A percentile compares a stretch with the other conserved stretches of the same genome.
Conservation (phyloP, 148 eudicot genomes). For the Camellia sinensis region DNA sequence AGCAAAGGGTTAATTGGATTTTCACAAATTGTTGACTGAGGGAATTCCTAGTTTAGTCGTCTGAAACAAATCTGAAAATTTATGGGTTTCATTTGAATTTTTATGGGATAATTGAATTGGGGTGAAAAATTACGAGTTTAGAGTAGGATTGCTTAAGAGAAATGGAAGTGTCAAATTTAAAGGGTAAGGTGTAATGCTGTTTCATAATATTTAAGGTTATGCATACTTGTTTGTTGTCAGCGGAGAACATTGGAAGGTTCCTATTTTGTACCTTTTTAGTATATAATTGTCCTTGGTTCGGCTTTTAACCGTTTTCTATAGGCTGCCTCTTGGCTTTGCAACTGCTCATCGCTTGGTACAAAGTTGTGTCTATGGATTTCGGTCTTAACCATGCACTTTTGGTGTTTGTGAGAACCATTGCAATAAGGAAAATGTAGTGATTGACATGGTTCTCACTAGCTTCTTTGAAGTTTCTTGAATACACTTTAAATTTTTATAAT, state of each 20-base stretch:
- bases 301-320: too few relatives aligned
- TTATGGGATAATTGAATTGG: not conserved
- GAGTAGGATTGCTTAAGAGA: not conserved
- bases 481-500: too few relatives aligned
- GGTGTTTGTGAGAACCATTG: too few relatives aligned
- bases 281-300: too few relatives aligned
- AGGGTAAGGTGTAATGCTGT: not conserved
- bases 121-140: not conserved
- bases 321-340: too few relatives aligned
- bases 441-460: too few relatives aligned
- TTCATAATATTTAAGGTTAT: not conserved
- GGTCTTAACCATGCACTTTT: too few relatives aligned
- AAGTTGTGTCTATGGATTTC: not conserved
- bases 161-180: not conserved
- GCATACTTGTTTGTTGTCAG: not conserved
- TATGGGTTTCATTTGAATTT: constrained; percentile 5
- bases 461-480: too few relatives aligned
- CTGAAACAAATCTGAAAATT: not conserved
- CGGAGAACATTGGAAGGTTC: not conserved
- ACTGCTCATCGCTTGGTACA: not conserved
- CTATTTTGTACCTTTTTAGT: not conserved
- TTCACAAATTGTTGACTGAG: not conserved
- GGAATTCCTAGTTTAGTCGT: not conserved
- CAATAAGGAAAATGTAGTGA: too few relatives aligned
- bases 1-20: too few relatives aligned